Evolutionary conservation across 306 rosid species (phyloP), one percentile per base, ranked within the genome.

Genomic region (Begonia peltatifolia): DNA sequence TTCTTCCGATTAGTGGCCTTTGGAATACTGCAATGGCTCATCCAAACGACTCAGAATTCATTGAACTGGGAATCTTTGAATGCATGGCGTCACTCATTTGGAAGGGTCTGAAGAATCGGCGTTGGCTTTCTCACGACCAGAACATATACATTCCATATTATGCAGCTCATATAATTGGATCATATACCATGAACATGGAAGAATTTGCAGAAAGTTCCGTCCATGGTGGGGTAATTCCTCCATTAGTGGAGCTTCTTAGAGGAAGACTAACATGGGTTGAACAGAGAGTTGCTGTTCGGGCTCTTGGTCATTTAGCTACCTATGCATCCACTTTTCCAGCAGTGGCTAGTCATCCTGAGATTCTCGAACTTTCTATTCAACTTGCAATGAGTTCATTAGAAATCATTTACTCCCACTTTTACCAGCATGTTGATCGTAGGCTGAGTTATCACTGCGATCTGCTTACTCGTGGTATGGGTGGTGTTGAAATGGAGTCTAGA

Each of bases 21-120:
- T 92, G 99, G 99, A 92, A 92, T 73, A 92, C 99, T 0, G 96
- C 99, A 47, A 92, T 92, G 99, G 99, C 99, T 20, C 99, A 92
- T 69, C 99, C 99, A 35, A 92, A 92, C 61, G 99, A 92, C 47
- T 94, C 96, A 11, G 99, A 92, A 59, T 92, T 92, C 76, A 76
- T 92, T 0, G 96, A 86, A 61, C 54, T 86, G 53, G 99, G 94
- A 50, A 92, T 92, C 67, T 92, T 92, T 64, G 96, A 92, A 61
- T 92, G 94, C 79, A 92, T 92, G 99, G 53, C 99, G 25, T 83
- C 94, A 44, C 81, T 92, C 9, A 83, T 92, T 58, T 86, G 93
- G 93, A 92, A 92, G 76, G 99, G 99, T 50, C 78, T 92, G 53
- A 92, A 92, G 79, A 92, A 86, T 56, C 81, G 93, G 9, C 93